Evolutionary conservation across 129 eudicot genomes (phyloP).

Genomic region (Flaveria sonorensis): DNA sequence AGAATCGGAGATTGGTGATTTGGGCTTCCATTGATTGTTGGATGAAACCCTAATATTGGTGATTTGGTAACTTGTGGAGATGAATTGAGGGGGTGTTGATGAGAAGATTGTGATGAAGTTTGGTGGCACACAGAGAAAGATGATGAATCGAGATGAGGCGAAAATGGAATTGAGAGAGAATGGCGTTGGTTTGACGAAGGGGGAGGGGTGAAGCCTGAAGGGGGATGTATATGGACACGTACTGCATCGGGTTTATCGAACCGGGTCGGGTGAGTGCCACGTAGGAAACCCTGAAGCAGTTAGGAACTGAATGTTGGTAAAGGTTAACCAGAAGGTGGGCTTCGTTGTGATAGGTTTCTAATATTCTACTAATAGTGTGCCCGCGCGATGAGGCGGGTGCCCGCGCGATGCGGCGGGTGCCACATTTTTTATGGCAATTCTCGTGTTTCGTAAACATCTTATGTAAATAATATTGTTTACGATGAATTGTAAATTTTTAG

Average conservation of each 20-base stretch:
- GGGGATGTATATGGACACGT: slow-evolving; percentile 44
- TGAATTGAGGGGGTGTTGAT: neutral
- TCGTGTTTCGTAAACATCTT: too few relatives aligned
- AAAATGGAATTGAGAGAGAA: slow-evolving; percentile 2
- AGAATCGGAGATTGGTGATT: neutral
- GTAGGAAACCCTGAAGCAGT: neutral
- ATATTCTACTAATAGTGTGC: too few relatives aligned
- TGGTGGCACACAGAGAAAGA: neutral
- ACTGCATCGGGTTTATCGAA: slow-evolving; percentile 6
- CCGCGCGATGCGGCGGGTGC: too few relatives aligned
- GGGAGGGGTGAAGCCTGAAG: neutral
- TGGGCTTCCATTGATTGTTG: slow-evolving; percentile 25
- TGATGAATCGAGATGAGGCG: slow-evolving; percentile 3
- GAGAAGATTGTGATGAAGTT: neutral
- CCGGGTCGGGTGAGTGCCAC: neutral
- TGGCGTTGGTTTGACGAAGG: slow-evolving; percentile 44
- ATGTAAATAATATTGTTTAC: too few relatives aligned
- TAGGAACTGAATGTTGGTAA: too few relatives aligned
- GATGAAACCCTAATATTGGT: slow-evolving; percentile 25
- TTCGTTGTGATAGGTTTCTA: too few relatives aligned
- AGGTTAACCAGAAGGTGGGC: too few relatives aligned
- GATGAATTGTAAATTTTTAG: too few relatives aligned
- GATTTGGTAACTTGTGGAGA: slow-evolving; percentile 19
- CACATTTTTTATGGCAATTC: too few relatives aligned
- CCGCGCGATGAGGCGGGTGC: too few relatives aligned